Conservation (phyloP, 1,284 basidiomycete genomes). For the Boletus nobilissimus region DNA sequence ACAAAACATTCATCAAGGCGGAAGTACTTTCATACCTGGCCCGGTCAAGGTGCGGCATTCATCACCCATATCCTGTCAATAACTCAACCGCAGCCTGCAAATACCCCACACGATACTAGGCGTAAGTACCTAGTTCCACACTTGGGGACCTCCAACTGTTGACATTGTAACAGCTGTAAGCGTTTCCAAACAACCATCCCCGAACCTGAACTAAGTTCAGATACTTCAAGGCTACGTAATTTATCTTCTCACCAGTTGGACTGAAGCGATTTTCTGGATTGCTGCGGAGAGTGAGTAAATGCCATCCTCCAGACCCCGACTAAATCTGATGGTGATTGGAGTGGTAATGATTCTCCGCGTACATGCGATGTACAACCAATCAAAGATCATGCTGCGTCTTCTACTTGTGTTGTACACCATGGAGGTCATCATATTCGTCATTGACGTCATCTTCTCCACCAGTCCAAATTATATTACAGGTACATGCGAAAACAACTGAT, state of each 20-base stretch:
- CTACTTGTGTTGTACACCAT: too few relatives aligned
- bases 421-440: too few relatives aligned
- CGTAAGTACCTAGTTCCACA: background rate
- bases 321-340: background rate
- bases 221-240: background rate
- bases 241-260: background rate
- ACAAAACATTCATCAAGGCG: background rate
- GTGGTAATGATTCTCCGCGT: background rate
- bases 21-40: background rate
- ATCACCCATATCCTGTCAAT: too few relatives aligned
- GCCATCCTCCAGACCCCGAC: background rate
- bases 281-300: background rate
- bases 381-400: too few relatives aligned
- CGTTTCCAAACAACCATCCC: too few relatives aligned
- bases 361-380: too few relatives aligned
- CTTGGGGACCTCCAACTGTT: background rate
- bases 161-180: too few relatives aligned
- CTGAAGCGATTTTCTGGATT: background rate
- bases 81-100: too few relatives aligned
- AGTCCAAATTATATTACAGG: background rate
- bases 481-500: background rate
- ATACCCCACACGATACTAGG: background rate
- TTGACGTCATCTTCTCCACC: background rate
- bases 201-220: background rate
- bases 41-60: background rate